A percentile compares a stretch with the other conserved stretches of the same genome.
phyloP scores from a whole-genome alignment of 192 early-diverging fungal genomes.

The Coemansia sp. region DNA sequence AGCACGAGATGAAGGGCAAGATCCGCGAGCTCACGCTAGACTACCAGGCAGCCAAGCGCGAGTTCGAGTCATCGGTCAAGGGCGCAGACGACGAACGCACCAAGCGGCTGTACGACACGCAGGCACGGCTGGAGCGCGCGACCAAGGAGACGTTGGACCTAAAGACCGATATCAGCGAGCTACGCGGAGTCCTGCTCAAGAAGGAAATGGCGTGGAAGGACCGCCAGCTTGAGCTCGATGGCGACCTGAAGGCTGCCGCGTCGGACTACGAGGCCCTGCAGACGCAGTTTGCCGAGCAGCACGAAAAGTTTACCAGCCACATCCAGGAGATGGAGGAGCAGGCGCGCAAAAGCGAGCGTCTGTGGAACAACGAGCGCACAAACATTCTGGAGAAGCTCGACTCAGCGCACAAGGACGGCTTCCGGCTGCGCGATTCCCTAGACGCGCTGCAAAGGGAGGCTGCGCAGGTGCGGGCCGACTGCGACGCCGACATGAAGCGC shows the following conservation, averaged over 20 bases:
- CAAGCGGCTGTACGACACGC: slow-evolving; percentile 30
- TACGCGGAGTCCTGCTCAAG: slow-evolving; percentile 38
- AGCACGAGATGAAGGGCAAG: slow-evolving; percentile 31
- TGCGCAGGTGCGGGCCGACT: slow-evolving; percentile 26
- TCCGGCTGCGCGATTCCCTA: slow-evolving; percentile 37
- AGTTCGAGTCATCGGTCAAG: slow-evolving; percentile 34
- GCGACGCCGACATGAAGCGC: slow-evolving; percentile 30
- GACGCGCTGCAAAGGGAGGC: slow-evolving; percentile 25
- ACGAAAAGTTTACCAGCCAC: slow-evolving; percentile 6
- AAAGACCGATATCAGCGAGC: slow-evolving; percentile 35
- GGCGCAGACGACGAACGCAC: slow-evolving; percentile 31
- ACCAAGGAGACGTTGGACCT: slow-evolving; percentile 28
- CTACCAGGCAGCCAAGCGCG: slow-evolving; percentile 31
- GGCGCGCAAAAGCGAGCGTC: slow-evolving; percentile 14
- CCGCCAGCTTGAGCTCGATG: slow-evolving; percentile 22
- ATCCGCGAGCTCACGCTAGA: slow-evolving; percentile 36
- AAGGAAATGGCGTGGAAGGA: slow-evolving; percentile 47
- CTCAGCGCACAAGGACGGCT: slow-evolving; percentile 44
- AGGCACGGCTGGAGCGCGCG: slow-evolving; percentile 22
- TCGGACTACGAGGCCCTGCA: slow-evolving; percentile 39
- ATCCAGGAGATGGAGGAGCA: slow-evolving; percentile 13
- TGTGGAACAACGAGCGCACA: slow-evolving; percentile 31
- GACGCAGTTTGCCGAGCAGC: slow-evolving; percentile 11
- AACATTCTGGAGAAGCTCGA: slow-evolving; percentile 41
- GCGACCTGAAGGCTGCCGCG: slow-evolving; percentile 34